Evolutionary conservation across 768 basidiomycete species (phyloP), one percentile per base, ranked within the genome.

Genomic region (Pluteus cervinus): DNA sequence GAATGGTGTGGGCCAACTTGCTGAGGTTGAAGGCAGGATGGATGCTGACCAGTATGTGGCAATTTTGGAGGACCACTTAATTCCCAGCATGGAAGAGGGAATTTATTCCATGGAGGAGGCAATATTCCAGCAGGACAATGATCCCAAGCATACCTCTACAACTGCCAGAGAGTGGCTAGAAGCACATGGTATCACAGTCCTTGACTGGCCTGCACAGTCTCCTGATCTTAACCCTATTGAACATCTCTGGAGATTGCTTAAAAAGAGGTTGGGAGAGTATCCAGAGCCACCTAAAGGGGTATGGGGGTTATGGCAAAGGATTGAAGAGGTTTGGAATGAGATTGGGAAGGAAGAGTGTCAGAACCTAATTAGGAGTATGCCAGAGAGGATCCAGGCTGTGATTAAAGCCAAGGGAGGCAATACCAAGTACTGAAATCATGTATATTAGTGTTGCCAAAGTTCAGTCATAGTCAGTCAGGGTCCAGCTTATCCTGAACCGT

Each of bases 201-300:
- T 65, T 8, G 10, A 16, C 14, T 66, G 60, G 56, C 53, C 54
- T 5, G 29, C 62, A 8, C 42, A 41, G 16, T 57, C 53, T 17
- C 58, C 58, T 5, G 55, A 65, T 39, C 51, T 61, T 21, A 64
- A 61, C 51, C 53, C 52, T 23, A 53, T 58, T 21, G 53, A 63
- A 45, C 46, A 57, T 44, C 43, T 55, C 10, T 61, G 60, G 58
- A 46, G 43, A 28, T 30, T 52, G 14, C 35, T 57, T 14, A 28
- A 28, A 28, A 28, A 14, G 14, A 28, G 26, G 26, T 14, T 28
- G 9, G 26, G 14, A 28, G 9, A 9, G 14, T 9, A 14, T 9
- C 26, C 26, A 28, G 26, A 28, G 26, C 26, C 26, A 28, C 26
- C 26, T 9, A 28, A 28, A 14, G 26, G 26, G 9, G 14, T 28